Conservation (phyloP, 306 rosid species). For the cucumber (Cucumis sativus) region DNA sequence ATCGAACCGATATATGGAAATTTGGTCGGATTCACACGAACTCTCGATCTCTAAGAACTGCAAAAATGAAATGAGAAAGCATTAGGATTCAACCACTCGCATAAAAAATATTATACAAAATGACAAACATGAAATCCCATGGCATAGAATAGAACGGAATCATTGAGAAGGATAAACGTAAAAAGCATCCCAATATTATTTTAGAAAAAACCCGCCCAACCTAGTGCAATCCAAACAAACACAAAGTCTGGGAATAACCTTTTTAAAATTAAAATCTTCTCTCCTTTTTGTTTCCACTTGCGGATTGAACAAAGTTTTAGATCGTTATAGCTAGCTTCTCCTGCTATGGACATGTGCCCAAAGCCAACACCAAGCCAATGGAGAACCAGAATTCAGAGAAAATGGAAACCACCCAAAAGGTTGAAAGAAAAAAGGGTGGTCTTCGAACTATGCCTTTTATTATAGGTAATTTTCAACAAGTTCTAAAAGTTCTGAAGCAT, state of each 20-base stretch:
- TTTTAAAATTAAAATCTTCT: no score
- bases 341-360: slow-evolving; percentile 1
- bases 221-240: background rate
- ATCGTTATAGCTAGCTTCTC: background rate
- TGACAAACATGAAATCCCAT: background rate
- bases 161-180: background rate
- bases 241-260: background rate
- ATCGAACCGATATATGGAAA: no score
- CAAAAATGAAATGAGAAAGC: background rate
- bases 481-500: background rate
- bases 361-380: slow-evolving; percentile 3
- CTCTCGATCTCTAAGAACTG: no score
- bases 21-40: no score
- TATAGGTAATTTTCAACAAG: slow-evolving; percentile 27
- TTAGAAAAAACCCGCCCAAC: background rate
- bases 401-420: slow-evolving; percentile 15
- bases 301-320: slow-evolving; percentile 5
- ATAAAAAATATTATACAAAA: background rate
- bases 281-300: slow-evolving; percentile 1
- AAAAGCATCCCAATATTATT: background rate
- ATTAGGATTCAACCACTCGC: background rate
- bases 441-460: slow-evolving; percentile 66
- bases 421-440: slow-evolving; percentile 48
- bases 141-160: background rate
- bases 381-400: slow-evolving; percentile 24